These are phyloP conservation scores for Colletotrichum chlorophyti DNA, from an alignment of 2,329 filamentous ascomycete genomes.

Conservation along the genomic window DNA sequence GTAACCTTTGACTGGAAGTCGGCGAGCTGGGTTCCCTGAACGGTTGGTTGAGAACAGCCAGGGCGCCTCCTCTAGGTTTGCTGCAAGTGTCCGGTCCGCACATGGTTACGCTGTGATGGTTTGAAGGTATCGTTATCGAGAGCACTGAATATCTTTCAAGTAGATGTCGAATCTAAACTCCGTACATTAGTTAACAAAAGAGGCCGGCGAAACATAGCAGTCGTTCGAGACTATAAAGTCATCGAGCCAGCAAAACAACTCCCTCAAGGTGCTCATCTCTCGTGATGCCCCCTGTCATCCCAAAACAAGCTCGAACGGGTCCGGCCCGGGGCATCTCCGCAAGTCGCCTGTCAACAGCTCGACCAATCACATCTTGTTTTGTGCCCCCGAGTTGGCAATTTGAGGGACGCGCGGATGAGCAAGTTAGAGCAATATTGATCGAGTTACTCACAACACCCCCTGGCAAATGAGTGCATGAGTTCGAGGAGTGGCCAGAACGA, in stretches of 20 bases:
- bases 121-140: neutral
- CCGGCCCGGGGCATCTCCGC: constrained; percentile 13
- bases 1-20: constrained; percentile 7
- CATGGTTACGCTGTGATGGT: constrained; percentile 39
- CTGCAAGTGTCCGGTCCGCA: constrained; percentile 51
- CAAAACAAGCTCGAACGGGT: constrained; percentile 24
- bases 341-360: neutral
- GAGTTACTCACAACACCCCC: constrained; percentile 19
- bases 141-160: neutral
- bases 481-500: neutral
- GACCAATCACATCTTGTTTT: constrained; percentile 38
- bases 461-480: too few relatives aligned
- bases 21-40: neutral
- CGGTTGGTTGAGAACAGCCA: constrained; percentile 48
- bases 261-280: constrained; percentile 24
- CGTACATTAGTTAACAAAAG: neutral
- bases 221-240: neutral
- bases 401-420: too few relatives aligned
- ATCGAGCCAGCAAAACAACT: neutral
- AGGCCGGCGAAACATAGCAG: too few relatives aligned
- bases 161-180: neutral
- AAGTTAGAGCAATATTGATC: constrained; percentile 42
- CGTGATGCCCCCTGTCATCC: constrained; percentile 13
- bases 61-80: constrained; percentile 51
- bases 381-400: constrained; percentile 33